phyloP scores from a whole-genome alignment of 1,139 yeast genomes.

The Cylindricascospora bacillispora region DNA sequence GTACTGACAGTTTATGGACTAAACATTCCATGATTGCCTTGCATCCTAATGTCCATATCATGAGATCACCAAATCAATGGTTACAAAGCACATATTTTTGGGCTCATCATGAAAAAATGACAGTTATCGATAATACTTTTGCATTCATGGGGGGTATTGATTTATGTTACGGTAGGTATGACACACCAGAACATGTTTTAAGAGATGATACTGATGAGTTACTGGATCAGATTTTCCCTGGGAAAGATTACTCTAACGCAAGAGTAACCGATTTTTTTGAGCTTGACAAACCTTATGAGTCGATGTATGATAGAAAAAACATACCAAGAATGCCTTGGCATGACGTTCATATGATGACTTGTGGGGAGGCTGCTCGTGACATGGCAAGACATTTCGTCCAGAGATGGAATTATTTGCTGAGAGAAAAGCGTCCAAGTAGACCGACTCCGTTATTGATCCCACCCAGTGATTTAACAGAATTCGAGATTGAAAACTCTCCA shows the following conservation, averaged over 20 bases:
- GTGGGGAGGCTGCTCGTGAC: conserved; percentile 95
- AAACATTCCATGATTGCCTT: conserved; percentile 82
- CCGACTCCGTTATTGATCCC: conserved; percentile 87
- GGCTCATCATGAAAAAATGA: conserved; percentile 97
- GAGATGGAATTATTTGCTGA: conserved; percentile 86
- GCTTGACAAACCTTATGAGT: conserved; percentile 77
- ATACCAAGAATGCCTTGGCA: conserved; percentile 99
- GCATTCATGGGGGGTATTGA: conserved; percentile 95
- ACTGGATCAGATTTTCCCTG: conserved; percentile 73
- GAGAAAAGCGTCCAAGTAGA: conserved; percentile 91
- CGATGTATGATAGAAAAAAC: conserved; percentile 73
- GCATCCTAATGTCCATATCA: conserved; percentile 76
- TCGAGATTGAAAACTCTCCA: conserved; percentile 51
- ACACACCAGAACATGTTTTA: conserved; percentile 89
- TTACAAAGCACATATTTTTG: conserved; percentile 88
- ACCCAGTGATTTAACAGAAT: conserved; percentile 73
- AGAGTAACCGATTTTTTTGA: conserved; percentile 76
- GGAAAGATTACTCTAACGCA: conserved; percentile 95
- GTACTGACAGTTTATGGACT: conserved; percentile 88
- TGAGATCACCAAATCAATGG: conserved; percentile 92
- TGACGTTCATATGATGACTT: conserved; percentile 91
- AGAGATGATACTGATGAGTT: conserved; percentile 52
- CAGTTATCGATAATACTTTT: conserved; percentile 74
- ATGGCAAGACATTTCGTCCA: conserved; percentile 89
- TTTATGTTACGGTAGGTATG: conserved; percentile 89